These are phyloP conservation scores for Backusella luteola DNA, from an alignment of 192 early-diverging fungal genomes.

Conservation along the genomic window DNA sequence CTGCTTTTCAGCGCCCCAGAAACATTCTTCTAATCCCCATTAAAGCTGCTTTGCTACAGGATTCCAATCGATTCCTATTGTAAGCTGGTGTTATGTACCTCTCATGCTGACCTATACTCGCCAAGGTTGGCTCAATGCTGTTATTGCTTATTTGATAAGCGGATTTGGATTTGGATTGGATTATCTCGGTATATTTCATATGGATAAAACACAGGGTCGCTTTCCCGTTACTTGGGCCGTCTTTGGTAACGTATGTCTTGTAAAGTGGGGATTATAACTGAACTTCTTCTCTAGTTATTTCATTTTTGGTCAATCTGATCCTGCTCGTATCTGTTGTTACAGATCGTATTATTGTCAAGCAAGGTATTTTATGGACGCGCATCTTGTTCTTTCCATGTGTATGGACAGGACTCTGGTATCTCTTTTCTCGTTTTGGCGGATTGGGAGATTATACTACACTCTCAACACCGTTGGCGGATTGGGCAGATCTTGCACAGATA, in stretches of 20 bases:
- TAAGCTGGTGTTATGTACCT: conserved; percentile 8
- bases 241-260: neutral
- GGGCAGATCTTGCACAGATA: conserved; percentile 13
- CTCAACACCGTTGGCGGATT: neutral
- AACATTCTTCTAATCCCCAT: neutral
- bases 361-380: neutral
- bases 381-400: conserved; percentile 6
- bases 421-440: conserved; percentile 2
- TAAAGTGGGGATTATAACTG: neutral
- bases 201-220: neutral
- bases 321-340: neutral
- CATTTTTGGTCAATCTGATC: neutral
- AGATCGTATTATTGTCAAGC: neutral
- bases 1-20: neutral
- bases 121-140: neutral
- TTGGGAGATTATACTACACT: conserved; percentile 10
- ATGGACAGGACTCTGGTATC: conserved; percentile 18
- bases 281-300: neutral
- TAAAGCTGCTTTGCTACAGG: conserved; percentile 15
- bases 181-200: conserved; percentile 7
- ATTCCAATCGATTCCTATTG: conserved; percentile 19
- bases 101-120: conserved; percentile 10
- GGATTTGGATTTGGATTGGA: neutral
- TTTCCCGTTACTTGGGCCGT: neutral
- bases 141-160: neutral